A percentile compares a stretch with the other conserved stretches of the same genome.
These are phyloP conservation scores for Malus hybrid DNA, from an alignment of 331 rosid genomes.

Conservation along the genomic window DNA sequence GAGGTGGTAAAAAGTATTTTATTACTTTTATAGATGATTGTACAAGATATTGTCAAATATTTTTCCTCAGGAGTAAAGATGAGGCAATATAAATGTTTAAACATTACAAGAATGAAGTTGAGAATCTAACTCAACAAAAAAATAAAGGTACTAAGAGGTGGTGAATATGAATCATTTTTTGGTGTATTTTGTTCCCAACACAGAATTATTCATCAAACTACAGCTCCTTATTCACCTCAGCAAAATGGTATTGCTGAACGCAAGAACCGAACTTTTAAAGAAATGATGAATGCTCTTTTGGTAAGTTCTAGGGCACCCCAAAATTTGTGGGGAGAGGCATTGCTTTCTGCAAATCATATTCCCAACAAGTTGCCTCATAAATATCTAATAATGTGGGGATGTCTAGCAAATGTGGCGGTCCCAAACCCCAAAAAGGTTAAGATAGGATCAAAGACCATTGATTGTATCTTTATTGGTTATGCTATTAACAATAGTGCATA, in stretches of 20 bases:
- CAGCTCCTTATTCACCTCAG: not conserved
- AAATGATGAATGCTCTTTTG: not conserved
- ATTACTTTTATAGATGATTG: not conserved
- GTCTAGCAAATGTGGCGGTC: not conserved
- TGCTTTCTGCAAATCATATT: not conserved
- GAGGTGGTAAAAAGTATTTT: not conserved
- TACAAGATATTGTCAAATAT: not conserved
- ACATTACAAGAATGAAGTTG: not conserved
- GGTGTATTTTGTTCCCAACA: not conserved
- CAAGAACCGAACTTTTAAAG: not conserved
- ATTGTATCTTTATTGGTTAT: not conserved
- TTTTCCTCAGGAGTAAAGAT: not conserved
- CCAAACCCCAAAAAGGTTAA: not conserved
- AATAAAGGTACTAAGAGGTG: not conserved
- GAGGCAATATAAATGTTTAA: not conserved
- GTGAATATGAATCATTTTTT: not conserved
- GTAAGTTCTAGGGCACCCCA: not conserved
- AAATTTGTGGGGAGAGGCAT: not conserved
- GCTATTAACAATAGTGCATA: not conserved
- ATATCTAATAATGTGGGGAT: not conserved
- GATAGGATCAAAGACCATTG: not conserved
- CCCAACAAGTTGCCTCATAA: not conserved
- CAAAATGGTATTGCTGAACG: not conserved
- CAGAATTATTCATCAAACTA: not conserved
- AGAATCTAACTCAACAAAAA: conserved; percentile 3